Percentiles rank a stretch among this genome's conserved stretches.
phyloP scores from a whole-genome alignment of 2,329 filamentous ascomycete species.

The Pseudogymnoascus sp. region DNA sequence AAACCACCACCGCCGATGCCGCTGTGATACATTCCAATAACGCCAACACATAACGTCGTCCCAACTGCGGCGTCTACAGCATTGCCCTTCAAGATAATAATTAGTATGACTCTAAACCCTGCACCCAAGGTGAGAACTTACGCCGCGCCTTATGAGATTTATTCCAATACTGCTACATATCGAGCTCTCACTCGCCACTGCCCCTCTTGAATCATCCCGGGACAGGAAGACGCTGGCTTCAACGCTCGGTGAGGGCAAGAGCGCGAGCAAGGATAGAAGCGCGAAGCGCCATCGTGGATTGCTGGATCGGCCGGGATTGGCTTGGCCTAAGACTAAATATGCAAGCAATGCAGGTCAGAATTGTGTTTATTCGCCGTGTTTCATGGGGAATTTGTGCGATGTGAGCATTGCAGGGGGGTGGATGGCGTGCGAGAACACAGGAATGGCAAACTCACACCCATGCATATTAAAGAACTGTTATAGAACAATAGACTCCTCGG shows the following conservation, averaged over 20 bases:
- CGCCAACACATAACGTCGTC: conserved; percentile 66
- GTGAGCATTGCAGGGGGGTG: not conserved
- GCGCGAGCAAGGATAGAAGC: conserved; percentile 28
- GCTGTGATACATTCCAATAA: conserved; percentile 67
- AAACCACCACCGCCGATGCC: conserved; percentile 90
- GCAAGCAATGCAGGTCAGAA: not conserved
- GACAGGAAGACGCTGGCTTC: conserved; percentile 28
- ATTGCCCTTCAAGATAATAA: conserved; percentile 42
- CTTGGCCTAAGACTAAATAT: not conserved
- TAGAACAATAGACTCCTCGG: not conserved
- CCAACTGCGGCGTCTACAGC: conserved; percentile 69
- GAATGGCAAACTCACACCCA: conserved; percentile 6
- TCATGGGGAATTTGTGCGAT: not conserved
- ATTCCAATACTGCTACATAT: conserved; percentile 44
- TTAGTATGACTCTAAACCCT: conserved; percentile 15
- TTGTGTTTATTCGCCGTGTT: not conserved
- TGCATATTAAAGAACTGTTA: conserved; percentile 4
- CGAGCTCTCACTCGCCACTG: conserved; percentile 43
- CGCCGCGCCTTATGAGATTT: conserved; percentile 40
- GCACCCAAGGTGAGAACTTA: conserved; percentile 15
- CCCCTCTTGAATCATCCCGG: conserved; percentile 27
- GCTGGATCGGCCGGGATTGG: not conserved
- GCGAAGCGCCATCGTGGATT: conserved; percentile 2
- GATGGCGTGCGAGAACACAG: not conserved
- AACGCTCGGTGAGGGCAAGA: conserved; percentile 35